phyloP scores from a whole-genome alignment of 768 basidiomycete species.

The Filobasidium floriforme region DNA sequence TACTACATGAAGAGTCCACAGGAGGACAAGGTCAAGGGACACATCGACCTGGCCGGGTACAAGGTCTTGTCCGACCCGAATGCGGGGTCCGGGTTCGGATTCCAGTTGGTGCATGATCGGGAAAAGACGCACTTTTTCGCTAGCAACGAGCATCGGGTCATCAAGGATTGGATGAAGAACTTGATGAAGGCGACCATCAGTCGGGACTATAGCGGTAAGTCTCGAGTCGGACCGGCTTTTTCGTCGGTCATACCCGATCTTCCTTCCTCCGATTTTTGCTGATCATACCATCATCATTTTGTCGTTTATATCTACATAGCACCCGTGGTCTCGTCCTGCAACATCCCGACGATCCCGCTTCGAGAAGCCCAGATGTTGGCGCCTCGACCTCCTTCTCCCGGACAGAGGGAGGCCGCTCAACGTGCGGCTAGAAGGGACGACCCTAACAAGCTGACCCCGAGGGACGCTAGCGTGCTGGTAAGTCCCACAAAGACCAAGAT shows the following conservation, averaged over 20 bases:
- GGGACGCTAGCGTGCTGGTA: constrained; percentile 69
- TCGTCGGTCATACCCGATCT: too few species aligned
- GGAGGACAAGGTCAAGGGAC: constrained; percentile 96
- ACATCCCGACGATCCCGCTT: constrained; percentile 91
- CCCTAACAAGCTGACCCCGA: constrained; percentile 61
- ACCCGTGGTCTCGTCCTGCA: constrained; percentile 90
- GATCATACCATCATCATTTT: constrained; percentile 2
- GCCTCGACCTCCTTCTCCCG: constrained; percentile 87
- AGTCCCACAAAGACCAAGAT: too few species aligned
- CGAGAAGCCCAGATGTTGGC: constrained; percentile 93
- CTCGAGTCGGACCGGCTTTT: too few species aligned
- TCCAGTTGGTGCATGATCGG: constrained; percentile 81
- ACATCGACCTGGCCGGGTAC: constrained; percentile 83
- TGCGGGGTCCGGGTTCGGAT: constrained; percentile 87
- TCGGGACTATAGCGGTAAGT: constrained; percentile 80
- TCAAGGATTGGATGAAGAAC: constrained; percentile 99
- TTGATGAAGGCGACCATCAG: constrained; percentile 98
- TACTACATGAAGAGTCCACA: constrained; percentile 60
- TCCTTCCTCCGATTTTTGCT: neutral
- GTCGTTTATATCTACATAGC: constrained; percentile 45
- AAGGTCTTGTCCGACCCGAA: constrained; percentile 89
- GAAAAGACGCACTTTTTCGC: constrained; percentile 87
- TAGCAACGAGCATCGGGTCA: constrained; percentile 70
- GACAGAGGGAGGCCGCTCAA: constrained; percentile 77
- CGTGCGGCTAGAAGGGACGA: constrained; percentile 77